A percentile compares a stretch with the other conserved stretches of the same genome.
Evolutionary conservation across 257 asterid species (phyloP).

Genomic region (Verbascum thapsus): DNA sequence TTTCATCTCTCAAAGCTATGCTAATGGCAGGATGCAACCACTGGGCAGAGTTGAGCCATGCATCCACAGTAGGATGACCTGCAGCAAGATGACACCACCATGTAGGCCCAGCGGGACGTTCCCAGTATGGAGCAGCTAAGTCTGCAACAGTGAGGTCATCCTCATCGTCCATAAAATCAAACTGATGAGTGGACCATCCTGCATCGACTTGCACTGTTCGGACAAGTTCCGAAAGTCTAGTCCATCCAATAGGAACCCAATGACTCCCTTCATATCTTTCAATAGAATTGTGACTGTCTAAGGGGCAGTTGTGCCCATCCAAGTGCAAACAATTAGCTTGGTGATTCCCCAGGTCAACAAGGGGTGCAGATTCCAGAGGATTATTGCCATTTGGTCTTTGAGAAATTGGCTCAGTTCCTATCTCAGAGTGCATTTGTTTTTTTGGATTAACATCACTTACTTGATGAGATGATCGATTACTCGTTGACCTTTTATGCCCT

Average conservation of each 20-base stretch:
- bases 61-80: conserved; percentile 67
- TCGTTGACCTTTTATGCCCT: conserved; percentile 46
- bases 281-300: conserved; percentile 24
- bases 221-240: conserved; percentile 72
- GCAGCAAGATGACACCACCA: conserved; percentile 99
- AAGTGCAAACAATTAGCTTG: conserved; percentile 30
- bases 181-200: conserved; percentile 58
- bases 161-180: conserved; percentile 58
- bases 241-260: conserved; percentile 96
- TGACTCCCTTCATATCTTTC: conserved; percentile 54
- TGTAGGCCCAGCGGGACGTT: conserved; percentile 82
- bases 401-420: conserved; percentile 34
- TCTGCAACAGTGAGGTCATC: conserved; percentile 89
- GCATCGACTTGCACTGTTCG: conserved; percentile 65
- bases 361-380: conserved; percentile 44
- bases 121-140: conserved; percentile 95
- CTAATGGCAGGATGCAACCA: conserved; percentile 98
- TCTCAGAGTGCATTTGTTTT: conserved; percentile 32
- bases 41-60: conserved; percentile 77
- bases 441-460: conserved; percentile 32
- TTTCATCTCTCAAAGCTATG: conserved; percentile 84
- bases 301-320: conserved; percentile 41
- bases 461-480: conserved; percentile 33
- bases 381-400: conserved; percentile 29
- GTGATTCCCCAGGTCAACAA: conserved; percentile 41